These are phyloP conservation scores for Halenospora varia DNA, from an alignment of 495 filamentous ascomycete species.

Conservation along the genomic window DNA sequence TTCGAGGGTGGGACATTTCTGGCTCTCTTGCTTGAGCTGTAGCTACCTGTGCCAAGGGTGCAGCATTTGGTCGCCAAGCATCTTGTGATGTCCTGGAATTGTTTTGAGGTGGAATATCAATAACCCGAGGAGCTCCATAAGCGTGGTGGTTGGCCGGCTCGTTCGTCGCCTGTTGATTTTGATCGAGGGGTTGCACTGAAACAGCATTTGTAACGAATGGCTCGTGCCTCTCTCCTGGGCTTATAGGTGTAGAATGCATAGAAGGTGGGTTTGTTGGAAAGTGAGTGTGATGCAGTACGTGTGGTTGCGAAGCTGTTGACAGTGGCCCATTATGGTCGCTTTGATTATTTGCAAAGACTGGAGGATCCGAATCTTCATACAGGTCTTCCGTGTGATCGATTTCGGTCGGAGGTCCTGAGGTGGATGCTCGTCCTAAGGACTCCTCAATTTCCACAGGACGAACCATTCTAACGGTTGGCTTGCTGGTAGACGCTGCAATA, in stretches of 20 bases:
- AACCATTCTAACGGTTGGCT: background rate
- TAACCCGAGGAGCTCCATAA: background rate
- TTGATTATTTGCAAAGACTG: too few species aligned
- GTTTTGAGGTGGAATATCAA: background rate
- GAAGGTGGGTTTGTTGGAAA: too few species aligned
- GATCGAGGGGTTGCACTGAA: too few species aligned
- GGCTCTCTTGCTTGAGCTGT: conserved; percentile 5
- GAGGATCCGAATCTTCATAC: background rate
- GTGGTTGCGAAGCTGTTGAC: too few species aligned
- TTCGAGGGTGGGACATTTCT: background rate
- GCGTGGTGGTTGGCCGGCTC: background rate
- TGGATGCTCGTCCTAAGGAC: background rate
- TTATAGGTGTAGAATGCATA: too few species aligned
- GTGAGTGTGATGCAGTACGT: too few species aligned
- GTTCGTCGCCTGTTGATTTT: background rate
- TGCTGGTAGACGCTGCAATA: background rate
- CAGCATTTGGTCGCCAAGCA: conserved; percentile 17
- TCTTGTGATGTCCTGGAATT: conserved; percentile 15
- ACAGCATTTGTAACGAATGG: too few species aligned
- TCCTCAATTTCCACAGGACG: background rate
- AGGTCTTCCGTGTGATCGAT: background rate
- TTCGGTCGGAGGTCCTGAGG: background rate
- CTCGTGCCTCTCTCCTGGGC: too few species aligned
- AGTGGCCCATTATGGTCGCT: too few species aligned
- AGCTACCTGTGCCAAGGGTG: background rate